These are phyloP conservation scores for Rhodotorula paludigena DNA, from an alignment of 768 basidiomycete genomes.

Conservation along the genomic window DNA sequence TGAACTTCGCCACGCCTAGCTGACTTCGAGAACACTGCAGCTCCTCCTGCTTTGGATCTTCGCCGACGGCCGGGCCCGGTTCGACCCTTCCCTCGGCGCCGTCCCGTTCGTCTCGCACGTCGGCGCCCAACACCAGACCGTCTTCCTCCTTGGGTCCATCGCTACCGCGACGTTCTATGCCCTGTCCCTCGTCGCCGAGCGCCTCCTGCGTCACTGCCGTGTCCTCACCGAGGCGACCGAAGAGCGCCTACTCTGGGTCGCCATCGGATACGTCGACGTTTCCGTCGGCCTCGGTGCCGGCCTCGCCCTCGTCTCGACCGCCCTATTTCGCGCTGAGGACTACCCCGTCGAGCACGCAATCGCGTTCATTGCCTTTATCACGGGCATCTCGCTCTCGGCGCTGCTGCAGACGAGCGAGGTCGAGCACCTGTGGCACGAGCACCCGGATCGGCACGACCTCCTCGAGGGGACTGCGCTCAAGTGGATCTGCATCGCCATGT, in stretches of 20 bases:
- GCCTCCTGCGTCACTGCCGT: constrained; percentile 11
- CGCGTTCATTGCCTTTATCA: constrained; percentile 7
- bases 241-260: constrained; percentile 16
- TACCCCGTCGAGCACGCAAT: neutral
- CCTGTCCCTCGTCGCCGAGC: constrained; percentile 1
- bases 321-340: neutral
- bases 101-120: constrained; percentile 14
- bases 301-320: neutral
- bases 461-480: constrained; percentile 17
- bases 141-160: neutral
- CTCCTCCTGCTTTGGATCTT: constrained; percentile 13
- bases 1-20: neutral
- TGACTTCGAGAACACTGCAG: neutral
- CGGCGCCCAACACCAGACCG: neutral
- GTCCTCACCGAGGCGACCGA: constrained; percentile 28
- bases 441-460: constrained; percentile 31
- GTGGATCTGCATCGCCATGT: constrained; percentile 4
- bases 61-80: neutral
- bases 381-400: neutral
- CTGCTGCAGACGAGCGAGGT: constrained; percentile 23
- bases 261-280: neutral
- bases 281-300: neutral
- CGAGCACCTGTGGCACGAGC: constrained; percentile 34
- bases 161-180: constrained; percentile 4
- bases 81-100: neutral